Evolutionary conservation across 2,329 filamentous ascomycete species (phyloP).

Genomic region (Sordariomycetes sp.): DNA sequence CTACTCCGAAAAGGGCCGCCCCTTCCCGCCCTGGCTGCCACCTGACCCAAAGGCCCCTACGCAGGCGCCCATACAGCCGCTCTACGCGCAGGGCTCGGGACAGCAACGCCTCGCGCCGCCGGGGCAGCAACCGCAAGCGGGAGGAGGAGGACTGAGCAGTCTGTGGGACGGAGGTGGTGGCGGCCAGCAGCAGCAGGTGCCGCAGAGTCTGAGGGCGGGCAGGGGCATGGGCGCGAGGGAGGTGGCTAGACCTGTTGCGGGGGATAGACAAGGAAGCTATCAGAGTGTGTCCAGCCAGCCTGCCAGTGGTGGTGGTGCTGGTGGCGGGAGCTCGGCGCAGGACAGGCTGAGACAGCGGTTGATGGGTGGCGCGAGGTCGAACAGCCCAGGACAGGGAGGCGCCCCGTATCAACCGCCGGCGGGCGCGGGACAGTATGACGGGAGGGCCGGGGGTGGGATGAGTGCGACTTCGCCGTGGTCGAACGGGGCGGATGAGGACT

Average conservation of each 20-base stretch:
- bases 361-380: slow-evolving; percentile 53
- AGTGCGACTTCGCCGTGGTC: slow-evolving; percentile 39
- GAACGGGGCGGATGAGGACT: slow-evolving; percentile 26
- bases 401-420: slow-evolving; percentile 36
- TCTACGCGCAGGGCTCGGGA: slow-evolving; percentile 47
- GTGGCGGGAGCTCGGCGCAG: slow-evolving; percentile 46
- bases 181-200: slow-evolving; percentile 20
- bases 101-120: slow-evolving; percentile 16
- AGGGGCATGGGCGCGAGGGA: slow-evolving; percentile 18
- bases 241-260: too few relatives aligned
- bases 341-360: slow-evolving; percentile 74
- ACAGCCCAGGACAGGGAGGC: slow-evolving; percentile 37
- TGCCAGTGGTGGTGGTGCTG: slow-evolving; percentile 37
- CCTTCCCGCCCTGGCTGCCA: slow-evolving; percentile 80
- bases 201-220: slow-evolving; percentile 33
- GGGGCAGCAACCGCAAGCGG: slow-evolving; percentile 20
- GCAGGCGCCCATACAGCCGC: slow-evolving; percentile 35
- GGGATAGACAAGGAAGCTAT: slow-evolving; percentile 12
- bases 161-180: slow-evolving; percentile 43
- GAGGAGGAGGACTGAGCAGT: slow-evolving; percentile 35
- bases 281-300: background rate
- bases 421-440: slow-evolving; percentile 21
- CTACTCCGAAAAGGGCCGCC: slow-evolving; percentile 79
- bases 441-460: slow-evolving; percentile 19
- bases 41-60: slow-evolving; percentile 63